These are phyloP conservation scores for Calonectria honghensis DNA, from an alignment of 2,329 filamentous ascomycete species.

Conservation along the genomic window DNA sequence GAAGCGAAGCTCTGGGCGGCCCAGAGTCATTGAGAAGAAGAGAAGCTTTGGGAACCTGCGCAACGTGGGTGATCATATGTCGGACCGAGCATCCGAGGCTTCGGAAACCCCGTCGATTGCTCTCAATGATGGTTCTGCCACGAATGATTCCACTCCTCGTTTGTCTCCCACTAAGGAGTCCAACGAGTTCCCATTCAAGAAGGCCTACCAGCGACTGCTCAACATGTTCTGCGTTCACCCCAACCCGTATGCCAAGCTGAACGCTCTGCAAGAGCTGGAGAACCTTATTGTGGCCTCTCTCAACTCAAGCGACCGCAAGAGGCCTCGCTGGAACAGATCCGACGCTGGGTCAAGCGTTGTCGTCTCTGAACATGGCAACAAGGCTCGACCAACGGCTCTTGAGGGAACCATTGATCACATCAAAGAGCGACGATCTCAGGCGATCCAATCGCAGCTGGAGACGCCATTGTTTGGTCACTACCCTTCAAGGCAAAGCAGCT, in stretches of 20 bases:
- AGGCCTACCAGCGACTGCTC: slow-evolving; percentile 86
- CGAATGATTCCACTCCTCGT: slow-evolving; percentile 54
- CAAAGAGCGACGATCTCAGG: slow-evolving; percentile 79
- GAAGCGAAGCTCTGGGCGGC: slow-evolving; percentile 67
- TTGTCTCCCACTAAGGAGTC: slow-evolving; percentile 52
- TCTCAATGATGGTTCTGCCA: slow-evolving; percentile 64
- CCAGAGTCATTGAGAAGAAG: slow-evolving; percentile 77
- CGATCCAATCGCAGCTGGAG: slow-evolving; percentile 57
- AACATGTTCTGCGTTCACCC: slow-evolving; percentile 92
- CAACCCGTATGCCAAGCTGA: slow-evolving; percentile 90
- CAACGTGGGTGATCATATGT: slow-evolving; percentile 65
- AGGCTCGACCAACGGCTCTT: slow-evolving; percentile 67
- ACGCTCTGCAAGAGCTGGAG: slow-evolving; percentile 88
- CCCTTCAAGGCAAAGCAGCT: slow-evolving; percentile 63
- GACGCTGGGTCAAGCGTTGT: slow-evolving; percentile 60
- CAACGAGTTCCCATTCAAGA: slow-evolving; percentile 84
- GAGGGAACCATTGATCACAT: slow-evolving; percentile 83
- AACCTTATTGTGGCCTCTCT: slow-evolving; percentile 87
- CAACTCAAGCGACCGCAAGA: slow-evolving; percentile 59
- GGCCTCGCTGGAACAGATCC: slow-evolving; percentile 60
- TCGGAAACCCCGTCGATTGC: slow-evolving; percentile 61
- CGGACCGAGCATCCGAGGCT: slow-evolving; percentile 62
- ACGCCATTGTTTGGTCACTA: slow-evolving; percentile 57
- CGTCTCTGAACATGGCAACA: slow-evolving; percentile 57
- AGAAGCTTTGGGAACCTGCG: slow-evolving; percentile 81